Conservation (phyloP, 2,329 filamentous ascomycete species). For the Penicillium sclerotigenum region DNA sequence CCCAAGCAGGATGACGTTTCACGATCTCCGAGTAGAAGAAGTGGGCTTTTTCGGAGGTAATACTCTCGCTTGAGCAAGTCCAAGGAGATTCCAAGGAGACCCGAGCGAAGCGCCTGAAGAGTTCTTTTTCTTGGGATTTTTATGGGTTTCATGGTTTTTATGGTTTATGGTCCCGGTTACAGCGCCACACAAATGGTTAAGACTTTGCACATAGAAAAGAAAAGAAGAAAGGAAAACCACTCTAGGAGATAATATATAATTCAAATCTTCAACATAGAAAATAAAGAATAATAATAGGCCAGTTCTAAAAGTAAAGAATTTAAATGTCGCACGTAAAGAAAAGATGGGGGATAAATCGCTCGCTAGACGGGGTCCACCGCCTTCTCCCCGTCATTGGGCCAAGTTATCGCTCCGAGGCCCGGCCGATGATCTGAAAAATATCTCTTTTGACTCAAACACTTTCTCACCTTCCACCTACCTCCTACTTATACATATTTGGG, state of each 20-base stretch:
- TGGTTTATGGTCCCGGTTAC: neutral
- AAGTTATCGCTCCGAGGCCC: conserved; percentile 24
- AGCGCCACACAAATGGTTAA: neutral
- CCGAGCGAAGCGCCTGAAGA: neutral
- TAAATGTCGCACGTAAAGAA: conserved; percentile 5
- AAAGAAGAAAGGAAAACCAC: neutral
- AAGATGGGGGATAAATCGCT: conserved; percentile 12
- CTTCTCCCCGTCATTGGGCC: conserved; percentile 17
- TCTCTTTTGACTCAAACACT: conserved; percentile 15
- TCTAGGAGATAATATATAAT: too few relatives aligned
- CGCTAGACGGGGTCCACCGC: conserved; percentile 17
- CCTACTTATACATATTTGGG: conserved; percentile 12
- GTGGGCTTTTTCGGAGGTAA: conserved; percentile 14
- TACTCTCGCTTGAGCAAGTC: neutral
- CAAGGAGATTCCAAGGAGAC: neutral
- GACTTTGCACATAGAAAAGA: neutral
- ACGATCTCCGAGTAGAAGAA: conserved; percentile 9
- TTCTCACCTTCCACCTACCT: conserved; percentile 10
- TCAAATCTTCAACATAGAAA: neutral
- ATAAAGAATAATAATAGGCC: neutral
- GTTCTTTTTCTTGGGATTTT: too few relatives aligned
- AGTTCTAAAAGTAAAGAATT: neutral
- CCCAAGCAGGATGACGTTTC: conserved; percentile 20
- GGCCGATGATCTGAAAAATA: conserved; percentile 25
- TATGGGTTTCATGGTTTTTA: neutral